These are phyloP conservation scores for Somion occarium DNA, from an alignment of 1,284 basidiomycete species.

Conservation along the genomic window DNA sequence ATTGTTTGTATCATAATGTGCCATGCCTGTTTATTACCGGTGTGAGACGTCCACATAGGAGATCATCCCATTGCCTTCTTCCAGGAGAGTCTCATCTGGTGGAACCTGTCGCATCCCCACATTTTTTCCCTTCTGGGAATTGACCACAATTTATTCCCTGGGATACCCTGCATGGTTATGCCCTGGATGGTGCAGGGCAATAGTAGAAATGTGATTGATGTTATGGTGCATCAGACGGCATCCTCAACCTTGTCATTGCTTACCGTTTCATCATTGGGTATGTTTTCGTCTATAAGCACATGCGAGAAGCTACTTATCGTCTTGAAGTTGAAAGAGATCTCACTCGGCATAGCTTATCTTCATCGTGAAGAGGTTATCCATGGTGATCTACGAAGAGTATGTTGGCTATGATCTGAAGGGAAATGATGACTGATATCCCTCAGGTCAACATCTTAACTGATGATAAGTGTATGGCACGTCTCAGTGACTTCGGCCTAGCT, in stretches of 20 bases:
- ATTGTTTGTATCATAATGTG: no score
- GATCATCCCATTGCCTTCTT: not conserved
- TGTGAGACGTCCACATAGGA: no score
- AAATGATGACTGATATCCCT: not conserved
- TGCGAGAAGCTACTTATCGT: no score
- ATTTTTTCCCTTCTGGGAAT: not conserved
- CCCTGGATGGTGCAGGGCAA: slow-evolving; percentile 1
- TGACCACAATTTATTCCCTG: not conserved
- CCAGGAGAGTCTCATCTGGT: not conserved
- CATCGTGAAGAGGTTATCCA: not conserved
- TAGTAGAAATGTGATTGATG: not conserved
- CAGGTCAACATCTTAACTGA: slow-evolving; percentile 1
- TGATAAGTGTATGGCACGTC: not conserved
- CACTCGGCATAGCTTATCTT: not conserved
- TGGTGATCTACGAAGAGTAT: not conserved
- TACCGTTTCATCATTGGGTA: no score
- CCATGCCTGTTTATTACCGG: no score
- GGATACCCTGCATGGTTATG: not conserved
- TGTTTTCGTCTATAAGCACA: no score
- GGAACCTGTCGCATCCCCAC: not conserved
- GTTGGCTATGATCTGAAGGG: not conserved
- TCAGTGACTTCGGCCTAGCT: slow-evolving; percentile 2
- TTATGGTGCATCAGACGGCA: no score
- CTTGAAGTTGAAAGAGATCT: not conserved
- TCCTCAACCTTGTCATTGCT: no score